A percentile compares a stretch with the other conserved stretches of the same genome.
These are phyloP conservation scores for Rhizopogon vulgaris DNA, from an alignment of 768 basidiomycete species.

Conservation along the genomic window DNA sequence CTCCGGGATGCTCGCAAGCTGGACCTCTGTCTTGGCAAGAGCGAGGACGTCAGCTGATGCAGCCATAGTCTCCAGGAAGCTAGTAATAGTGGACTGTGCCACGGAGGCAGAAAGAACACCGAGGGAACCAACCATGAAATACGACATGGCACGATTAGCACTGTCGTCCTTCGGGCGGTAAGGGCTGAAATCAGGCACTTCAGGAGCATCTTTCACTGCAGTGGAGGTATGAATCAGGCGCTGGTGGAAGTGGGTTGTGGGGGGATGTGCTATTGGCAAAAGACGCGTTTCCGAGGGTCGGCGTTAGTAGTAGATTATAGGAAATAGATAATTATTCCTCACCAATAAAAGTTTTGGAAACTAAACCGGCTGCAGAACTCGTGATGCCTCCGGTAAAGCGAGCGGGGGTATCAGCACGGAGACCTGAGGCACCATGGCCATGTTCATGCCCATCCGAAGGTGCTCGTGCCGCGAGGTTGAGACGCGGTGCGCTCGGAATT, in stretches of 20 bases:
- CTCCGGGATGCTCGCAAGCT: conserved; percentile 85
- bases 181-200: conserved; percentile 83
- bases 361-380: conserved; percentile 45
- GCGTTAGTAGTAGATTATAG: conserved; percentile 13
- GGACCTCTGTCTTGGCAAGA: conserved; percentile 95
- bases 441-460: conserved; percentile 53
- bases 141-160: conserved; percentile 71
- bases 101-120: conserved; percentile 92
- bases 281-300: conserved; percentile 5
- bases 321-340: conserved; percentile 17
- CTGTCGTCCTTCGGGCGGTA: conserved; percentile 69
- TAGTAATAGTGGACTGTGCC: conserved; percentile 89
- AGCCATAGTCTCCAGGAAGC: conserved; percentile 93
- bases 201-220: conserved; percentile 58
- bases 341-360: conserved; percentile 65
- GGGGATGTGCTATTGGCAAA: conserved; percentile 33
- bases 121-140: conserved; percentile 88
- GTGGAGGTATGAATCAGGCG: conserved; percentile 78
- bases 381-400: conserved; percentile 54
- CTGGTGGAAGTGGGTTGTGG: conserved; percentile 51
- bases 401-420: conserved; percentile 59
- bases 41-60: conserved; percentile 98
- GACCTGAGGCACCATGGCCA: conserved; percentile 45
- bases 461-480: conserved; percentile 69
- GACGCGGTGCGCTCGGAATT: conserved; percentile 65